Percentiles rank a stretch among this genome's conserved stretches.
These are phyloP conservation scores for Teunomyces gatunensis DNA, from an alignment of 805 yeast genomes.

Conservation along the genomic window DNA sequence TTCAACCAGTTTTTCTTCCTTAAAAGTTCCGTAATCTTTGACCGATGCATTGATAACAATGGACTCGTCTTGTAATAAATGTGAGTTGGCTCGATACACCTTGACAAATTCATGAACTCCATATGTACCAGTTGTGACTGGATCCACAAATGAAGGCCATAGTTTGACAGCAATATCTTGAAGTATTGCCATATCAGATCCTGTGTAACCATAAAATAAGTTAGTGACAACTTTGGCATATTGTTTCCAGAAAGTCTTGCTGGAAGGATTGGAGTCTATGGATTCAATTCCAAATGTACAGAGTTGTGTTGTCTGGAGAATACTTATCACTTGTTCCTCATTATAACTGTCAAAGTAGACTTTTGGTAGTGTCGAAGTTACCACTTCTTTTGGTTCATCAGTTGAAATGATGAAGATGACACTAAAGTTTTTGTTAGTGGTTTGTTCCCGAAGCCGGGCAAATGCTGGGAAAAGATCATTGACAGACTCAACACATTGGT, in stretches of 20 bases:
- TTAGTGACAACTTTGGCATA: constrained; percentile 46
- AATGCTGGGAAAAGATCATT: constrained; percentile 41
- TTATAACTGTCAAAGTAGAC: constrained; percentile 39
- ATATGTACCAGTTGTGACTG: constrained; percentile 20
- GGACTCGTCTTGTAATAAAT: constrained; percentile 27
- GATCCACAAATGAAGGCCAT: constrained; percentile 34
- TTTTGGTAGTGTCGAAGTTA: constrained; percentile 40
- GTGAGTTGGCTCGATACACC: constrained; percentile 30
- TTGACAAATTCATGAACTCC: constrained; percentile 29
- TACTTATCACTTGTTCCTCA: constrained; percentile 32
- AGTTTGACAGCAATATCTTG: constrained; percentile 26
- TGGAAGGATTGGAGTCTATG: constrained; percentile 13
- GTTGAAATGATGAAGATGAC: constrained; percentile 42
- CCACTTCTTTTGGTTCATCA: constrained; percentile 35
- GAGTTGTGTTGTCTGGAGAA: constrained; percentile 31
- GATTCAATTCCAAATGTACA: constrained; percentile 18
- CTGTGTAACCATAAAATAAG: constrained; percentile 44
- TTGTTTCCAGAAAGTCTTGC: constrained; percentile 37
- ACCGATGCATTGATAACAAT: constrained; percentile 30
- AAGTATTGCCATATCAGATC: constrained; percentile 39
- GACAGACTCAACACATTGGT: constrained; percentile 43
- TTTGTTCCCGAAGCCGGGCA: constrained; percentile 42
- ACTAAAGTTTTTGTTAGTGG: constrained; percentile 27
- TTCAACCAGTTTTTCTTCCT: constrained; percentile 19
- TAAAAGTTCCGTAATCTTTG: constrained; percentile 22